A percentile compares a stretch with the other conserved stretches of the same genome.
phyloP scores from a whole-genome alignment of 2,329 filamentous ascomycete genomes.

The Scytalidium sp. region DNA sequence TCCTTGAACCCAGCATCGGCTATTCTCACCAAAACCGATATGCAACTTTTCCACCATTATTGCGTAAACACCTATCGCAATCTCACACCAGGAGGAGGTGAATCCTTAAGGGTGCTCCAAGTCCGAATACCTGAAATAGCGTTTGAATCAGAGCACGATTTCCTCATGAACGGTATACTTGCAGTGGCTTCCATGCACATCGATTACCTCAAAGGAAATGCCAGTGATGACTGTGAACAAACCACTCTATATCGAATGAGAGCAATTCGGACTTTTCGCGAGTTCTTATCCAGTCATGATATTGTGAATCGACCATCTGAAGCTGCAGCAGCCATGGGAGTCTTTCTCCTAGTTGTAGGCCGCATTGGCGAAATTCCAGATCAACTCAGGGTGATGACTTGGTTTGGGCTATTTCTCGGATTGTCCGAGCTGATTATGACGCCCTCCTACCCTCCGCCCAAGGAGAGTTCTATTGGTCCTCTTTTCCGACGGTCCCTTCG shows the following conservation, averaged over 20 bases:
- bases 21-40: constrained; percentile 16
- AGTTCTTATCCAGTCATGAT: constrained; percentile 12
- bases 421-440: constrained; percentile 14
- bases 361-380: constrained; percentile 1
- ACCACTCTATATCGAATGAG: constrained; percentile 20
- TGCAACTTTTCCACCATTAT: constrained; percentile 26
- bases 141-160: constrained; percentile 21
- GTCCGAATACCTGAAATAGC: constrained; percentile 22
- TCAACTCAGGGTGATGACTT: constrained; percentile 20
- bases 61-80: constrained; percentile 17
- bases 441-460: no score
- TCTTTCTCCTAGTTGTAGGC: constrained; percentile 21
- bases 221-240: constrained; percentile 9
- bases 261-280: constrained; percentile 20
- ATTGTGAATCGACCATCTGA: constrained; percentile 17
- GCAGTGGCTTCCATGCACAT: constrained; percentile 24
- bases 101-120: constrained; percentile 12
- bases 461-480: constrained; percentile 15
- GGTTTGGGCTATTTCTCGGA: constrained; percentile 22
- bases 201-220: constrained; percentile 15
- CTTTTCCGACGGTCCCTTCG: constrained; percentile 19
- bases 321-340: constrained; percentile 21
- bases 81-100: constrained; percentile 12
- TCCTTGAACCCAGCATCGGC: constrained; percentile 12
- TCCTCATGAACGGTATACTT: constrained; percentile 22